Conservation (phyloP, 1,139 yeast species). For the Hansenula sp. region DNA sequence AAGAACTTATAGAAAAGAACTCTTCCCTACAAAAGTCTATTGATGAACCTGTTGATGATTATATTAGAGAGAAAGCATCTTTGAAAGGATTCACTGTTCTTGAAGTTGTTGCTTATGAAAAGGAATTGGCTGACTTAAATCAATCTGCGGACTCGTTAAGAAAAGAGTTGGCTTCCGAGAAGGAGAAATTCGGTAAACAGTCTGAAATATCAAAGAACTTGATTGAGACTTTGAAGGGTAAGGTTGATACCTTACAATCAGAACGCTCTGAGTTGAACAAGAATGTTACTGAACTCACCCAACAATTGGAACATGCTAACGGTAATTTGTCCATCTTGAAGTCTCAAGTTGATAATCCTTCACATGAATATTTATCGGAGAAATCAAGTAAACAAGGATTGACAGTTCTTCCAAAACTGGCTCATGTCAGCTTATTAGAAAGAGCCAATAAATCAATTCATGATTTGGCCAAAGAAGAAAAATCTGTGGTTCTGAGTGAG, state of each 20-base stretch:
- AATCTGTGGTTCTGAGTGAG: slow-evolving; percentile 26
- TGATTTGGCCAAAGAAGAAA: slow-evolving; percentile 21
- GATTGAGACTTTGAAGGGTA: slow-evolving; percentile 27
- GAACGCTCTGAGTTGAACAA: slow-evolving; percentile 8
- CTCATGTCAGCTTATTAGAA: slow-evolving; percentile 18
- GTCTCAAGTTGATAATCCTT: slow-evolving; percentile 18
- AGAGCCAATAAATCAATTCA: slow-evolving; percentile 25
- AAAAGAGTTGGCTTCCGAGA: background rate
- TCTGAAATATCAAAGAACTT: slow-evolving; percentile 19
- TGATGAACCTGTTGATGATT: slow-evolving; percentile 20
- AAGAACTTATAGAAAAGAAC: background rate
- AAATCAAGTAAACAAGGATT: slow-evolving; percentile 25
- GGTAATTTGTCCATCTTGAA: slow-evolving; percentile 11
- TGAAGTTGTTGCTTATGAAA: slow-evolving; percentile 3
- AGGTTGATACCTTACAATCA: slow-evolving; percentile 18
- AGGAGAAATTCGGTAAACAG: background rate
- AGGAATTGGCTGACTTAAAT: slow-evolving; percentile 5
- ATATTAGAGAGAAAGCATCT: slow-evolving; percentile 26
- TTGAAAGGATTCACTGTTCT: slow-evolving; percentile 7
- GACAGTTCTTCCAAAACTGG: slow-evolving; percentile 28
- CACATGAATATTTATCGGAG: slow-evolving; percentile 21
- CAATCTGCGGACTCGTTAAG: slow-evolving; percentile 3
- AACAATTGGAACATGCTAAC: slow-evolving; percentile 21
- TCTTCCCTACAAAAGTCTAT: slow-evolving; percentile 7
- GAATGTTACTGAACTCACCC: slow-evolving; percentile 5